Evolutionary conservation across 345 rosid species (phyloP).

Genomic region (Tarenaya hassleriana): DNA sequence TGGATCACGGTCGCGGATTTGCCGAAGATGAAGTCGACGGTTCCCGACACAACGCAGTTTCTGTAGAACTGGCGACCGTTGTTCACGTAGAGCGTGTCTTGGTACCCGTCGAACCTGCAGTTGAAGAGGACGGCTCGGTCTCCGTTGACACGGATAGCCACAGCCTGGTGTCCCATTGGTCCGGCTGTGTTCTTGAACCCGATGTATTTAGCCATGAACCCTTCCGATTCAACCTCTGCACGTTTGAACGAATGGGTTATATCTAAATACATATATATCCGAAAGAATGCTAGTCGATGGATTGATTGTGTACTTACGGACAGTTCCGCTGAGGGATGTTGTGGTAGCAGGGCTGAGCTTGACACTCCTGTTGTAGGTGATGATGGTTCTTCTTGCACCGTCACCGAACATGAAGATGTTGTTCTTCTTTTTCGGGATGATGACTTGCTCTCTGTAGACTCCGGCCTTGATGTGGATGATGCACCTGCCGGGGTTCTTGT

Average conservation of each 20-base stretch:
- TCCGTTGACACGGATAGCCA: constrained; percentile 53
- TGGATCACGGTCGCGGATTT: constrained; percentile 51
- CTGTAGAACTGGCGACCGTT: constrained; percentile 61
- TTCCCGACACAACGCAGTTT: constrained; percentile 59
- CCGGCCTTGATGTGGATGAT: constrained; percentile 69
- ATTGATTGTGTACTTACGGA: constrained; percentile 27
- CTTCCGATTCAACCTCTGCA: constrained; percentile 47
- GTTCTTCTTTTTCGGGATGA: constrained; percentile 37
- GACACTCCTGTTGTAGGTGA: constrained; percentile 45
- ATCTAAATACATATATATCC: neutral
- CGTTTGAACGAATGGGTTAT: neutral
- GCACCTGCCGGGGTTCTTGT: constrained; percentile 37
- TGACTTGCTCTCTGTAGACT: constrained; percentile 39
- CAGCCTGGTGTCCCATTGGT: constrained; percentile 56
- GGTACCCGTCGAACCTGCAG: constrained; percentile 65
- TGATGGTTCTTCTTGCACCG: constrained; percentile 57
- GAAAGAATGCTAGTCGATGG: neutral
- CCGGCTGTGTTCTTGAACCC: constrained; percentile 78
- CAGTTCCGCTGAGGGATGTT: constrained; percentile 48
- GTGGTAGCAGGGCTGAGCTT: constrained; percentile 32
- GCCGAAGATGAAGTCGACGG: constrained; percentile 77
- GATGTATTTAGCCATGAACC: constrained; percentile 56
- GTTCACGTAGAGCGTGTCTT: constrained; percentile 60
- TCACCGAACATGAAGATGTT: constrained; percentile 68
- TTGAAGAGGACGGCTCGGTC: constrained; percentile 47